Percentiles rank a stretch among this genome's conserved stretches.
Evolutionary conservation across 2,329 filamentous ascomycete genomes (phyloP).

Genomic region (Periconia macrospinosa): DNA sequence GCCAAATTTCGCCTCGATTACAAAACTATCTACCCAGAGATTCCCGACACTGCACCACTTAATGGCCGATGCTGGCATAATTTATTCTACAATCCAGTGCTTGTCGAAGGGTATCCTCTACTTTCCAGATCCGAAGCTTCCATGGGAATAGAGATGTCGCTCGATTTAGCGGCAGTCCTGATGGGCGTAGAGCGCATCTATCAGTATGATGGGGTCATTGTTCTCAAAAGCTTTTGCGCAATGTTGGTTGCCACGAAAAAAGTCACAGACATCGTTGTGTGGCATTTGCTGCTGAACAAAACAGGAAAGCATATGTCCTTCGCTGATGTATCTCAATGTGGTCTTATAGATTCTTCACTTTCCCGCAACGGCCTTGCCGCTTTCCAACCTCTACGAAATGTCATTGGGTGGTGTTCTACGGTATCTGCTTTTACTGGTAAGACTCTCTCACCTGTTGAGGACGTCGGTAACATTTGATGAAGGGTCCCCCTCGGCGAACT

Average conservation of each 20-base stretch:
- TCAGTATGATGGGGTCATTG: neutral
- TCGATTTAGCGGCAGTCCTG: neutral
- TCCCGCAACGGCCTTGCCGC: too few relatives aligned
- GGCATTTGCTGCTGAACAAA: neutral
- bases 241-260: neutral
- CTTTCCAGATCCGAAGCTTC: neutral
- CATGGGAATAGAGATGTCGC: neutral
- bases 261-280: neutral
- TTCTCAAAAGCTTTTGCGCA: neutral
- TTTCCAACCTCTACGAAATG: too few relatives aligned
- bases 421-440: neutral
- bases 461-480: neutral
- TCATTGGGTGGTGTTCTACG: neutral
- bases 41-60: too few relatives aligned
- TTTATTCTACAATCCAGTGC: neutral
- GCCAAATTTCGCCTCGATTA: too few relatives aligned
- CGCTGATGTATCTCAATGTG: neutral
- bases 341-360: too few relatives aligned
- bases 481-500: neutral
- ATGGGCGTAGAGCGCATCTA: neutral
- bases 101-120: neutral
- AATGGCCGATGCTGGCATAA: neutral
- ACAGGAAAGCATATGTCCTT: neutral
- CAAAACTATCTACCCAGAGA: too few relatives aligned
- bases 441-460: neutral